Percentiles rank a stretch among this genome's conserved stretches.
Evolutionary conservation across 345 rosid genomes (phyloP).

Genomic region (Cardamine resedifolia): DNA sequence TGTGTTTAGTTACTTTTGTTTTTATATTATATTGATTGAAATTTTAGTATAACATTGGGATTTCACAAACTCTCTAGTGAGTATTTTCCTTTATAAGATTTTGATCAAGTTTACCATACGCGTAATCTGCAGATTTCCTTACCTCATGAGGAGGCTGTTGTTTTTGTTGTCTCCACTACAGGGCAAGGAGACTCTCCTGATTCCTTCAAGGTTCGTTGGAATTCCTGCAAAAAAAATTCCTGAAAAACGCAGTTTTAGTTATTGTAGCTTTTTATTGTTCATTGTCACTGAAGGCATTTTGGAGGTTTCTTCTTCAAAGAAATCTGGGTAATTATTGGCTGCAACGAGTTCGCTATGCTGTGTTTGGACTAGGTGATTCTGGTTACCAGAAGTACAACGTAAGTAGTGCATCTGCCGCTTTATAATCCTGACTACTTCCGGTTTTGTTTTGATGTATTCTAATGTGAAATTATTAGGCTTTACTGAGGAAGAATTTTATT

Average conservation of each 20-base stretch:
- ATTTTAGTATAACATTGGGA: background rate
- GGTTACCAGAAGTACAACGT: conserved; percentile 91
- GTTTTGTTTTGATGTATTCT: background rate
- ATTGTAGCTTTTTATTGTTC: conserved; percentile 6
- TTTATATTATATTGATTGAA: background rate
- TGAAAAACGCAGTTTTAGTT: background rate
- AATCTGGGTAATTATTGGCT: conserved; percentile 63
- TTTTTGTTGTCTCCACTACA: conserved; percentile 90
- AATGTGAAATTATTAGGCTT: background rate
- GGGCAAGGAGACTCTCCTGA: conserved; percentile 98
- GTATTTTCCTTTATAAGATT: background rate
- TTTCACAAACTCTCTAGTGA: background rate
- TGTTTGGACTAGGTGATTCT: conserved; percentile 93
- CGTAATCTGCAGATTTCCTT: conserved; percentile 54
- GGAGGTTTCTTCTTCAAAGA: conserved; percentile 84
- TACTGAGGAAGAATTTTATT: background rate
- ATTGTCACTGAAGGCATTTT: conserved; percentile 56
- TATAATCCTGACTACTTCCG: background rate
- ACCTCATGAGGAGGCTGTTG: conserved; percentile 52
- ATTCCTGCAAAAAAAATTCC: background rate
- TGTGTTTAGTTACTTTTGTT: too few species aligned
- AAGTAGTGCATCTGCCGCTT: conserved; percentile 30
- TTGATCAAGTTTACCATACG: background rate
- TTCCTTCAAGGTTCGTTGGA: conserved; percentile 61
- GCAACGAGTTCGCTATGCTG: conserved; percentile 64